Conservation (phyloP, 1,139 yeast genomes). For the Debaryomyces nepalensis region DNA sequence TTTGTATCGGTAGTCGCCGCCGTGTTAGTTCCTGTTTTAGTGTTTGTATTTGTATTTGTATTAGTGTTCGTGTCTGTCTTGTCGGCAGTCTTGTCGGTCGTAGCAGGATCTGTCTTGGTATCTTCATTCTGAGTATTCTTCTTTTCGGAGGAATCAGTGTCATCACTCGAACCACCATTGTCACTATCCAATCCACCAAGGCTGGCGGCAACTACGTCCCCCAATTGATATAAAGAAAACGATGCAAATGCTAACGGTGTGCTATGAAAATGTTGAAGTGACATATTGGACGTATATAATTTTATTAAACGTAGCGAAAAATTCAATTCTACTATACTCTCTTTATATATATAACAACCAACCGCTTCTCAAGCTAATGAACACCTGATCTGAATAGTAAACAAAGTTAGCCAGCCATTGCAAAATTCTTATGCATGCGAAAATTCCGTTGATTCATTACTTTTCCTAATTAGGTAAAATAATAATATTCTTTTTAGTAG, state of each 20-base stretch:
- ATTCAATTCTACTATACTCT: not conserved
- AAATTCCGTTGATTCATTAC: conserved; percentile 14
- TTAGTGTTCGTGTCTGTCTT: conserved; percentile 16
- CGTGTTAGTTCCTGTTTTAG: too few relatives aligned
- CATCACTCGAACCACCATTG: conserved; percentile 7
- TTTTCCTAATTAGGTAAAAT: conserved; percentile 20
- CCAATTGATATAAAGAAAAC: conserved; percentile 19
- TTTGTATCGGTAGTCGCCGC: conserved; percentile 23
- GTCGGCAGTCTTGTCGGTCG: conserved; percentile 15
- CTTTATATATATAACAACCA: not conserved
- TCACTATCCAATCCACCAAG: conserved; percentile 23
- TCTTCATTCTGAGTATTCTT: conserved; percentile 2
- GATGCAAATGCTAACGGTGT: conserved; percentile 18
- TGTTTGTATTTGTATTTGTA: conserved; percentile 17
- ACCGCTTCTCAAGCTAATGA: not conserved
- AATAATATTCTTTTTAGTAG: conserved; percentile 12
- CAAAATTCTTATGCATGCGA: conserved; percentile 9
- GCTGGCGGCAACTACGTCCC: conserved; percentile 17
- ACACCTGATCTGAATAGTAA: conserved; percentile 5
- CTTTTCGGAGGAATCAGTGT: conserved; percentile 4
- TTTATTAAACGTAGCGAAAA: not conserved
- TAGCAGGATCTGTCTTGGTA: conserved; percentile 16
- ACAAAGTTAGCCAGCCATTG: conserved; percentile 11
- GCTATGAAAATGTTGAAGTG: conserved; percentile 22
- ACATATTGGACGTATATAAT: conserved; percentile 16